These are phyloP conservation scores for maize (Zea mays) DNA, from an alignment of 176 grass and related monocot species.

Conservation along the genomic window Zm-B73-REFERENCE-NAM-5.0 NC_050105.1:117361501-117362000, in stretches of 20 bases:
- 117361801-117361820: constrained; percentile 93
- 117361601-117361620: too few relatives aligned
- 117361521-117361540: constrained; percentile 37
- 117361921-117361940: constrained; percentile 57
- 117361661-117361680: constrained; percentile 52
- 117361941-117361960: constrained; percentile 36
- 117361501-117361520: constrained; percentile 39
- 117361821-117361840: constrained; percentile 89
- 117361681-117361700: constrained; percentile 66
- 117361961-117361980: too few relatives aligned
- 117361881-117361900: constrained; percentile 81
- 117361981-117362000: constrained; percentile 19
- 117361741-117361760: constrained; percentile 29
- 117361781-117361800: constrained; percentile 71
- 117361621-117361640: constrained; percentile 51
- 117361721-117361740: constrained; percentile 36
- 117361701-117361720: constrained; percentile 60
- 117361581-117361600: constrained; percentile 39
- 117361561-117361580: constrained; percentile 47
- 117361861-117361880: constrained; percentile 92
- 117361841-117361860: constrained; percentile 67
- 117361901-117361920: constrained; percentile 45
- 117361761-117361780: constrained; percentile 33
- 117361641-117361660: constrained; percentile 53
- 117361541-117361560: constrained; percentile 31